Base-by-base conservation (phyloP, 768 basidiomycete genomes). In the Punctularia strigosozonata region DNA sequence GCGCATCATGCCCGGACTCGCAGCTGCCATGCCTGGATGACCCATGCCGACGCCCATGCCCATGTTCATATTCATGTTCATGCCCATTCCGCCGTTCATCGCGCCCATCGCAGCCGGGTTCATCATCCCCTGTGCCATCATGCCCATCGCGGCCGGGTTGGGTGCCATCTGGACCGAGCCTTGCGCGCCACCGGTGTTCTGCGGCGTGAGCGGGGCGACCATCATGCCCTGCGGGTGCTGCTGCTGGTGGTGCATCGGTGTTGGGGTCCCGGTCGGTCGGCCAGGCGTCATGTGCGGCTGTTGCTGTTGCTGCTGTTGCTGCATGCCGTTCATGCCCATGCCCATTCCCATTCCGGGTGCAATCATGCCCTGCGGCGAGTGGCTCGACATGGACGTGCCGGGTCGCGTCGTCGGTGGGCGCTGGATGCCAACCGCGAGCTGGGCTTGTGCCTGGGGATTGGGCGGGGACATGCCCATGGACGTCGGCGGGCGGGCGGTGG, bases 131-230 rank as follows among this genome's bases (percentile, higher is more conserved):
- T 32, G 41, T 36, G 13, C 38, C 7, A 30, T 22, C 13, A 32
- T 30, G 17, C 19, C 25, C 13, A 15, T 12, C 28, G 43, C 37
- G 4, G 7, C 30, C 5, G 47, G 49, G 6, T 14, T 40, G 6
- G 50, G 49, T 3, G 50, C 46, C 12, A 36, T 45, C 7, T 42
- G 38, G 14, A 46, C 19, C 41, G 38, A 50, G 31, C 54, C 37
- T 43, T 53, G 51, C 39, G 39, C 31, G 13, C 50, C 50, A 13
- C 37, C 23, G 12, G 20, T 34, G 5, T 48, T 49, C 12, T 47
- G 46, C 22, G 31, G 52, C 0, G 50, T 47, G 4, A 48, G 51
- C 12, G 53, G 48, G 41, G 49, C 51, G 10, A 47, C 46, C 31
- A 45, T 25, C 25, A 43, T 52, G 2, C 50, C 41, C 44, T 41